Conservation (phyloP, 192 early-diverging fungal species). For the Coemansia sp. region DNA sequence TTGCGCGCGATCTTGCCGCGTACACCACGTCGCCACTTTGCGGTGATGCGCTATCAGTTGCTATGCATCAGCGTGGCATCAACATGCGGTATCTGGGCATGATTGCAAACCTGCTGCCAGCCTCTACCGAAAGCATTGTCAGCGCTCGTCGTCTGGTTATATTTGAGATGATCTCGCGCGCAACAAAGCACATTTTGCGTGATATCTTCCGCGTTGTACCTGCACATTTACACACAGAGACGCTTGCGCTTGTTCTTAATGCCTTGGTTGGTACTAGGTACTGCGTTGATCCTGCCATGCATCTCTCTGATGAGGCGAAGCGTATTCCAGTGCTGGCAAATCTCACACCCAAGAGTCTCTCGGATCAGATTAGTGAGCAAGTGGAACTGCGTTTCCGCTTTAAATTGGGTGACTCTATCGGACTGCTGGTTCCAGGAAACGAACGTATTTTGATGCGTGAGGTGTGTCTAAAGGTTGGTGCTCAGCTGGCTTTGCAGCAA, state of each 20-base stretch:
- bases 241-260: constrained; percentile 80
- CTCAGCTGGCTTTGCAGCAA: constrained; percentile 77
- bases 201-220: constrained; percentile 60
- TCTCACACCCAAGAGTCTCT: constrained; percentile 66
- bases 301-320: constrained; percentile 43
- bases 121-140: constrained; percentile 13
- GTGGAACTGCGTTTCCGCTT: constrained; percentile 76
- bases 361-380: constrained; percentile 60
- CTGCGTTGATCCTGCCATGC: constrained; percentile 58
- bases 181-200: constrained; percentile 81
- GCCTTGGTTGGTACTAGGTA: constrained; percentile 68
- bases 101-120: constrained; percentile 64
- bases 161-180: constrained; percentile 88
- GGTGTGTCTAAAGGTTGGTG: constrained; percentile 78
- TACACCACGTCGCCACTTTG: constrained; percentile 74
- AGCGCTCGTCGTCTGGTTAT: constrained; percentile 62
- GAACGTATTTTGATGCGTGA: constrained; percentile 75
- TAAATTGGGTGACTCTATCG: constrained; percentile 60
- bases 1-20: constrained; percentile 61
- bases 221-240: constrained; percentile 59
- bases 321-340: constrained; percentile 48
- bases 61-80: constrained; percentile 92
- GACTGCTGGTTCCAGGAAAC: constrained; percentile 45
- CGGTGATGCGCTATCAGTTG: constrained; percentile 69
- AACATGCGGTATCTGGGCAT: constrained; percentile 96